Conservation (phyloP, 768 basidiomycete genomes). For the Rhodotorula taiwanensis region DNA sequence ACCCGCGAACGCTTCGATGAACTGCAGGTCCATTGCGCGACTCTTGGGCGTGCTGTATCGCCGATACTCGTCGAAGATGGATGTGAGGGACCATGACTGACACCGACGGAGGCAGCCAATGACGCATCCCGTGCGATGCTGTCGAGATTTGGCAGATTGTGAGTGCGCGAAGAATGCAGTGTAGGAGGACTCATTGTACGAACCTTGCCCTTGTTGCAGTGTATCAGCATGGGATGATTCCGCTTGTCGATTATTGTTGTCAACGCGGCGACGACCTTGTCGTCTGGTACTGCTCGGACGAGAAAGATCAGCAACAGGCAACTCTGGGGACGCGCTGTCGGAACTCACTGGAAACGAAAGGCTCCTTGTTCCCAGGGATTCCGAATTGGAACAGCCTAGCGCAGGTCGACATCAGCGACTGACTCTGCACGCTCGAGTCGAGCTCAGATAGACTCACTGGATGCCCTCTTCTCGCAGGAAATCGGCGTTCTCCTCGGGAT, state of each 20-base stretch:
- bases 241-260: constrained; percentile 44
- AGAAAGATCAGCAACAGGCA: neutral
- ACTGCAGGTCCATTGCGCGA: constrained; percentile 47
- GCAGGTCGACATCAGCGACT: neutral
- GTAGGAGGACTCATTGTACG: constrained; percentile 1
- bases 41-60: constrained; percentile 46
- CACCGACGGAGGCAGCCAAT: constrained; percentile 47
- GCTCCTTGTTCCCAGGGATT: constrained; percentile 47
- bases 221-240: constrained; percentile 47
- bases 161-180: neutral
- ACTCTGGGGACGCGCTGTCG: neutral
- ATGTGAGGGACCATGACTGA: constrained; percentile 44
- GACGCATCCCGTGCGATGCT: constrained; percentile 49
- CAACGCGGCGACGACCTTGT: constrained; percentile 46
- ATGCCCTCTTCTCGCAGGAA: constrained; percentile 46
- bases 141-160: neutral
- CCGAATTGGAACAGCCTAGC: constrained; percentile 45
- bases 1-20: constrained; percentile 45
- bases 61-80: constrained; percentile 43
- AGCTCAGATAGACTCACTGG: constrained; percentile 19
- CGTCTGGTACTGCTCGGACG: constrained; percentile 45
- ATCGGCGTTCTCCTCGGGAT: constrained; percentile 45
- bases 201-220: constrained; percentile 50
- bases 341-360: constrained; percentile 25
- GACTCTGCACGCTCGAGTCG: too few relatives aligned